A percentile compares a stretch with the other conserved stretches of the same genome.
phyloP scores from a whole-genome alignment of 2,329 filamentous ascomycete genomes.

The Alternaria sp. region DNA sequence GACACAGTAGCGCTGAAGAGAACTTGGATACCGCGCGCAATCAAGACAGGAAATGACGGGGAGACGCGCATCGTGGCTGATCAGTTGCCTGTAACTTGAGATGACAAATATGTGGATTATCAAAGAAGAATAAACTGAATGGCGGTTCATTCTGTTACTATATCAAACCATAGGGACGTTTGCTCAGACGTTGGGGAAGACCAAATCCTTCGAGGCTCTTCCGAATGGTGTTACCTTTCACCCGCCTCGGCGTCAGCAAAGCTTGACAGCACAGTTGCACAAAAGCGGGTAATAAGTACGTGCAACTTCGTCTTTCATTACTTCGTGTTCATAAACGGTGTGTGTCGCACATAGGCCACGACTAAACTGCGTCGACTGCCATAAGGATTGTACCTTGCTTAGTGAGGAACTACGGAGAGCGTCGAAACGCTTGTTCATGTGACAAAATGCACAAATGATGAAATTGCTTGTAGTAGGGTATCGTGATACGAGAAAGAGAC shows the following conservation, averaged over 20 bases:
- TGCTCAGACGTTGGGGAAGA: too few species aligned
- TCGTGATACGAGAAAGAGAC: neutral
- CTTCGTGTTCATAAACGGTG: neutral
- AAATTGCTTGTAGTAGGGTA: neutral
- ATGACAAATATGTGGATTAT: too few species aligned
- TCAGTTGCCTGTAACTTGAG: too few species aligned
- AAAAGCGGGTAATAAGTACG: too few species aligned
- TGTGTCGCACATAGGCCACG: neutral
- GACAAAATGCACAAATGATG: neutral
- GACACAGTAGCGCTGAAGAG: slow-evolving; percentile 25
- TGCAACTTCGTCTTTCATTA: neutral
- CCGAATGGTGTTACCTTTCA: neutral
- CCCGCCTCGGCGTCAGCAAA: neutral
- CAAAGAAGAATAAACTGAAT: too few species aligned
- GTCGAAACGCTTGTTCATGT: neutral
- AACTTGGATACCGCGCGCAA: slow-evolving; percentile 20
- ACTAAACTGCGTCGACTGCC: neutral
- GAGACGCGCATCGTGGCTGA: neutral
- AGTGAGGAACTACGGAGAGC: neutral
- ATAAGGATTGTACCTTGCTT: neutral
- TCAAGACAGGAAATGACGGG: neutral
- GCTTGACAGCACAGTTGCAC: neutral
- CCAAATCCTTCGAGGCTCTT: too few species aligned
- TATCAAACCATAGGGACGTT: too few species aligned
- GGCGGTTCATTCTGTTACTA: too few species aligned